Evolutionary conservation across 441 rosid genomes (phyloP).

Genomic region (Hura crepitans): DNA sequence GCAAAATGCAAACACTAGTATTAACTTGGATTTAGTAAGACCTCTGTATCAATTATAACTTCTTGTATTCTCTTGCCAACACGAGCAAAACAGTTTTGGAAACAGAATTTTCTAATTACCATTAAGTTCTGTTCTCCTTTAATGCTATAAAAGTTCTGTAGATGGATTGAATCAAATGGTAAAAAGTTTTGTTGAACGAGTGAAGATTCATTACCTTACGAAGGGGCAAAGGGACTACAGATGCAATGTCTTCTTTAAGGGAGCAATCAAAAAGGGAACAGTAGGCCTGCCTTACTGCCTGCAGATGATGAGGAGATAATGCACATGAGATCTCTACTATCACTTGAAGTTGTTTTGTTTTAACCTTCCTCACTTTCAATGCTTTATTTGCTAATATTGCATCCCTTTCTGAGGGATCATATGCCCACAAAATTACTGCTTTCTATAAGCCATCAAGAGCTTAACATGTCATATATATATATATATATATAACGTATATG

Average conservation of each 20-base stretch:
- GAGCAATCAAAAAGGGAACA: conserved; percentile 58
- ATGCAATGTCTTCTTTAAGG: conserved; percentile 67
- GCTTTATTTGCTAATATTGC: conserved; percentile 61
- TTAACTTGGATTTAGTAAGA: not conserved
- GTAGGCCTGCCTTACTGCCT: conserved; percentile 68
- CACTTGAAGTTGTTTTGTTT: conserved; percentile 43
- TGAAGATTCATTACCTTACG: conserved; percentile 47
- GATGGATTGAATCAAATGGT: not conserved
- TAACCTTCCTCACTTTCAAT: conserved; percentile 38
- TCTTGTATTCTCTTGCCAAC: too few relatives aligned
- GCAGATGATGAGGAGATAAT: conserved; percentile 60
- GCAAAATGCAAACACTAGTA: conserved; percentile 20
- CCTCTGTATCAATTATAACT: too few relatives aligned
- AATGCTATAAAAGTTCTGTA: too few relatives aligned
- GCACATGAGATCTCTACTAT: conserved; percentile 82
- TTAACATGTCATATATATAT: not conserved
- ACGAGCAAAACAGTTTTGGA: too few relatives aligned
- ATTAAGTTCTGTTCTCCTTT: too few relatives aligned
- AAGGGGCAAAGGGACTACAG: conserved; percentile 40
- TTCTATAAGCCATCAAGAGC: conserved; percentile 39
- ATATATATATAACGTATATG: too few relatives aligned
- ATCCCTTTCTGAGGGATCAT: conserved; percentile 81
- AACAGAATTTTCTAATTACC: too few relatives aligned
- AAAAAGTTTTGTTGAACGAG: not conserved
- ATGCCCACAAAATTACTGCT: conserved; percentile 65